Percentiles rank a stretch among this genome's conserved stretches.
phyloP scores from a whole-genome alignment of 345 rosid species.

The Rubroshorea leprosula region DNA sequence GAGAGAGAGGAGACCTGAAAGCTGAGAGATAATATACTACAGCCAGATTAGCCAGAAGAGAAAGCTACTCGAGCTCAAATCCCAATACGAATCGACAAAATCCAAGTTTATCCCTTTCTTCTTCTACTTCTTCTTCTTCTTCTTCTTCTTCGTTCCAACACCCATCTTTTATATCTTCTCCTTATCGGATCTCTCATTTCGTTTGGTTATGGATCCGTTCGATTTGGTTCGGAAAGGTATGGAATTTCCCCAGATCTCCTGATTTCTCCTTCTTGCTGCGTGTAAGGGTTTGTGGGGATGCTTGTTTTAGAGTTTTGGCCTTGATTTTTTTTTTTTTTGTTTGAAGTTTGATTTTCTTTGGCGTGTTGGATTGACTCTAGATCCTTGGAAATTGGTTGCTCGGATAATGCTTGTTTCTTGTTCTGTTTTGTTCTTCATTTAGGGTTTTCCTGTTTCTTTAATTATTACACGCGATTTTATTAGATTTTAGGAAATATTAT shows the following conservation, averaged over 20 bases:
- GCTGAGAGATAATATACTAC: conserved; percentile 5
- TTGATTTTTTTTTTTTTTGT: background rate
- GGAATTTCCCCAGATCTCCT: conserved; percentile 11
- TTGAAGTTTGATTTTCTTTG: background rate
- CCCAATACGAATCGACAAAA: conserved; percentile 5
- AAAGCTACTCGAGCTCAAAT: conserved; percentile 26
- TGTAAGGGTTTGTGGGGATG: too few species aligned
- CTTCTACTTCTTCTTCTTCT: background rate
- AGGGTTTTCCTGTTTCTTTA: conserved; percentile 9
- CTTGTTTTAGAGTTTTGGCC: too few species aligned
- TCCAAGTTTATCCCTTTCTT: background rate
- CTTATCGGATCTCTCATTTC: conserved; percentile 15
- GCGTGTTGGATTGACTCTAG: conserved; percentile 13
- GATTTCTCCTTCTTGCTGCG: background rate
- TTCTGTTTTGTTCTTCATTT: conserved; percentile 2
- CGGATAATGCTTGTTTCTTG: conserved; percentile 13
- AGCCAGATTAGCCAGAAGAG: background rate
- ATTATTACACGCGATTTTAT: background rate
- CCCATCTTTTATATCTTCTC: conserved; percentile 10
- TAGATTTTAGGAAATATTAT: background rate
- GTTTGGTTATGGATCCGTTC: conserved; percentile 57
- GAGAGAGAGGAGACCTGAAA: background rate
- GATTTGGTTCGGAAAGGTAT: conserved; percentile 66
- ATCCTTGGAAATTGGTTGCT: conserved; percentile 14
- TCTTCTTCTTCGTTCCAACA: background rate